Conservation (phyloP, 495 filamentous ascomycete genomes). For the Symbiotaphrina buchneri region DNA sequence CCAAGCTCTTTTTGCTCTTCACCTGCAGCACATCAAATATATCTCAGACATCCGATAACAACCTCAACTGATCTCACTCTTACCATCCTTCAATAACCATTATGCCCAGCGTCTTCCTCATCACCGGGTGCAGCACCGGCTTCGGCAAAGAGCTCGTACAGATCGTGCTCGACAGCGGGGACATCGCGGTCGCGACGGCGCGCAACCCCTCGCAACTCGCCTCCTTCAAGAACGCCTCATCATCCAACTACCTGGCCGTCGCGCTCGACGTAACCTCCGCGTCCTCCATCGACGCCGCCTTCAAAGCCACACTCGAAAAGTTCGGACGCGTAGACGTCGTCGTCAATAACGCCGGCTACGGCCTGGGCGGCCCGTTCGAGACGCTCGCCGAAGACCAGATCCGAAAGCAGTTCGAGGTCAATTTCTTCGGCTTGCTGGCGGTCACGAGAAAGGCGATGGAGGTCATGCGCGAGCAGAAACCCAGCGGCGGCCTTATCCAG, state of each 20-base stretch:
- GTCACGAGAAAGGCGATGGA: constrained; percentile 20
- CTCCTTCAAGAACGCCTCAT: too few relatives aligned
- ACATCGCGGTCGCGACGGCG: constrained; percentile 30
- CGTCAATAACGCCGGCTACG: constrained; percentile 7
- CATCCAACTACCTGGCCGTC: constrained; percentile 10
- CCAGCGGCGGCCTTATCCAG: constrained; percentile 18
- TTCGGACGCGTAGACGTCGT: constrained; percentile 4
- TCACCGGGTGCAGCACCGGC: constrained; percentile 29
- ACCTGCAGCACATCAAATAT: too few relatives aligned
- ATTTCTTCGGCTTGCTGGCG: too few relatives aligned
- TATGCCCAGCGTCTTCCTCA: constrained; percentile 35
- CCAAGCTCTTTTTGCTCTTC: too few relatives aligned
- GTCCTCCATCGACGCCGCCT: background rate
- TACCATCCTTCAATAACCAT: too few relatives aligned
- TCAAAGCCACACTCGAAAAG: background rate
- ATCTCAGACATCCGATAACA: too few relatives aligned
- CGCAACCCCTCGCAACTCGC: constrained; percentile 16
- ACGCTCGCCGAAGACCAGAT: too few relatives aligned
- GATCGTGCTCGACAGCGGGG: constrained; percentile 20
- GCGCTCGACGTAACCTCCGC: constrained; percentile 17
- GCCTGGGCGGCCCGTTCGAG: too few relatives aligned
- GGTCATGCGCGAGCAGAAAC: constrained; percentile 17
- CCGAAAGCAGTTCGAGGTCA: too few relatives aligned
- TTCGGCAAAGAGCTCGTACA: constrained; percentile 24
- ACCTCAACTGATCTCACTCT: too few relatives aligned